These are phyloP conservation scores for Madurella fahalii DNA, from an alignment of 2,329 filamentous ascomycete genomes.

Conservation along the genomic window DNA sequence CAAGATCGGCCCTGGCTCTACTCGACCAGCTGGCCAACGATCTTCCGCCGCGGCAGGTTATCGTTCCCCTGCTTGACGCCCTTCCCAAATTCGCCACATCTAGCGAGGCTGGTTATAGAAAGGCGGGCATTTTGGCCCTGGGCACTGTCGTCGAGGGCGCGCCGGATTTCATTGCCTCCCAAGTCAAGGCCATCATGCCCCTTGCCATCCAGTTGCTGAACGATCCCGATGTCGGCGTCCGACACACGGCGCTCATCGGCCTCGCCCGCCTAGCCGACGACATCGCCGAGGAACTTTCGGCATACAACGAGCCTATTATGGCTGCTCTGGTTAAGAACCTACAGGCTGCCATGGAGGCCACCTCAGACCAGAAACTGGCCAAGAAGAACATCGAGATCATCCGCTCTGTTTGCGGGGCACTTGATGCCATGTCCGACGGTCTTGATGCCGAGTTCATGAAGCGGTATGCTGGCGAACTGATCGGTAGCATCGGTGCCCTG, in stretches of 20 bases:
- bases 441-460: slow-evolving; percentile 77
- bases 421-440: slow-evolving; percentile 86
- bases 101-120: slow-evolving; percentile 71
- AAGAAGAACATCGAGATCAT: slow-evolving; percentile 82
- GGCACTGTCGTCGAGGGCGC: slow-evolving; percentile 95
- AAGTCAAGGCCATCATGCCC: slow-evolving; percentile 81
- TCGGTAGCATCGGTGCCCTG: slow-evolving; percentile 78
- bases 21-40: slow-evolving; percentile 86
- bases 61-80: slow-evolving; percentile 84
- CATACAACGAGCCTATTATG: slow-evolving; percentile 81
- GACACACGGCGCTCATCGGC: slow-evolving; percentile 81
- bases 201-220: slow-evolving; percentile 77
- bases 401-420: slow-evolving; percentile 81
- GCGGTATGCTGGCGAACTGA: slow-evolving; percentile 75
- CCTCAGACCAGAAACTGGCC: slow-evolving; percentile 57
- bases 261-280: slow-evolving; percentile 90
- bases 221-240: slow-evolving; percentile 78
- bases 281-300: slow-evolving; percentile 81
- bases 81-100: slow-evolving; percentile 77
- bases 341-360: slow-evolving; percentile 68
- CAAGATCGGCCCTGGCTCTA: slow-evolving; percentile 77
- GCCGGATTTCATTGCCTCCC: slow-evolving; percentile 93
- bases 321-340: slow-evolving; percentile 83
- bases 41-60: slow-evolving; percentile 87
- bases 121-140: slow-evolving; percentile 85